Evolutionary conservation across 1,284 basidiomycete genomes (phyloP).

Genomic region (Amylostereum areolatum): DNA sequence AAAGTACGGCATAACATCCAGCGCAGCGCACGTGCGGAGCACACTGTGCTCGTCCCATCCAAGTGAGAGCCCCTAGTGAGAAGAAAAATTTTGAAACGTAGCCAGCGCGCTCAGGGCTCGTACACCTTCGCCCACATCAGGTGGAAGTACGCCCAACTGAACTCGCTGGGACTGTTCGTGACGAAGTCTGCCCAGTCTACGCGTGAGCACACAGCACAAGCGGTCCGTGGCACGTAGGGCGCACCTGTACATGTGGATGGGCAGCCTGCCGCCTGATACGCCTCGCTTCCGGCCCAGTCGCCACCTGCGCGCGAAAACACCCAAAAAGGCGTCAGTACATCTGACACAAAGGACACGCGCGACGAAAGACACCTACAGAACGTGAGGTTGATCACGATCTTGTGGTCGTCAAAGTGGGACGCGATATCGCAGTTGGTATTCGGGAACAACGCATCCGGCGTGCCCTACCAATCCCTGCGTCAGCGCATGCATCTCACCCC

Average conservation of each 20-base stretch:
- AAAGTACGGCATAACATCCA: no score
- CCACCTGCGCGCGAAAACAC: constrained; percentile 29
- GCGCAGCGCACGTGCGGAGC: no score
- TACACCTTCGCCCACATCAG: background rate
- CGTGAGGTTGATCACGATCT: constrained; percentile 55
- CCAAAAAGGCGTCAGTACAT: background rate
- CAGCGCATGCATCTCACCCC: background rate
- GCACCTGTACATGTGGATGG: constrained; percentile 43
- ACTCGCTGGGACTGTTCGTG: background rate
- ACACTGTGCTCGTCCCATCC: no score
- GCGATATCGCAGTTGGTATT: constrained; percentile 42
- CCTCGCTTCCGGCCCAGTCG: constrained; percentile 45
- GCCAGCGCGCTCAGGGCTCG: background rate
- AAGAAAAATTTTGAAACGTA: no score
- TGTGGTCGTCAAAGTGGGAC: constrained; percentile 47
- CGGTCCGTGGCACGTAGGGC: background rate
- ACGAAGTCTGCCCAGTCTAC: background rate
- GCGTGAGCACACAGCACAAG: background rate
- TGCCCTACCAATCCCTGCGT: constrained; percentile 32
- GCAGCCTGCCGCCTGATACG: constrained; percentile 40
- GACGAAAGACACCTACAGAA: constrained; percentile 33
- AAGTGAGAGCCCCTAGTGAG: no score
- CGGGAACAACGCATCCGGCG: constrained; percentile 50
- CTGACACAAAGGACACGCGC: background rate
- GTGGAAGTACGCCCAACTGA: constrained; percentile 1